Evolutionary conservation across 768 basidiomycete species (phyloP).

Genomic region (Mrakia frigida): DNA sequence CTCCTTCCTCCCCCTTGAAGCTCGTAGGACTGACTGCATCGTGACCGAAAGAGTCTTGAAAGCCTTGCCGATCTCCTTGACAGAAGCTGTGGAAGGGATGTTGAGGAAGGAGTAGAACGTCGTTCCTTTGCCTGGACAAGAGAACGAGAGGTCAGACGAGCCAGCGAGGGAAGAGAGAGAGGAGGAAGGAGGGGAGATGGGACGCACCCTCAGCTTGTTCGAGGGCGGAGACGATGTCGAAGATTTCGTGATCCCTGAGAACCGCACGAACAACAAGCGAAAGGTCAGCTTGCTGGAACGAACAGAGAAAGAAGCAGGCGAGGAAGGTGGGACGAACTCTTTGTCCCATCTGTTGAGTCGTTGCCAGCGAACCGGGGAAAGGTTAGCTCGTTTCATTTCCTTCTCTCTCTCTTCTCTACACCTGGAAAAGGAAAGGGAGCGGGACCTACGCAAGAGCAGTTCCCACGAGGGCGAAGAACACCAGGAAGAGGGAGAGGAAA

Average conservation of each 20-base stretch:
- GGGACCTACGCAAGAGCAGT: constrained; percentile 30
- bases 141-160: background rate
- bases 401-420: too few species aligned
- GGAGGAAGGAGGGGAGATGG: background rate
- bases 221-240: constrained; percentile 79
- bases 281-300: constrained; percentile 32
- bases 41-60: constrained; percentile 86
- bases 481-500: constrained; percentile 10
- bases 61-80: constrained; percentile 75
- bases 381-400: background rate
- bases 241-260: constrained; percentile 79
- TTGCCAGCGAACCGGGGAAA: constrained; percentile 1
- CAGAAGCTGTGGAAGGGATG: constrained; percentile 61
- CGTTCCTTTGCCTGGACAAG: constrained; percentile 65
- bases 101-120: constrained; percentile 94
- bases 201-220: constrained; percentile 69
- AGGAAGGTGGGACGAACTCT: constrained; percentile 16
- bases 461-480: constrained; percentile 6
- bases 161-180: background rate
- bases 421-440: background rate
- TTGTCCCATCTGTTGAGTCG: constrained; percentile 30
- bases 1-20: too few species aligned
- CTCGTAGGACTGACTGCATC: constrained; percentile 61
- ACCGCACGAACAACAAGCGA: background rate
- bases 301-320: constrained; percentile 26